Conservation (phyloP, 352 stramenopile genomes). For the Phytophthora boehmeriae region DNA sequence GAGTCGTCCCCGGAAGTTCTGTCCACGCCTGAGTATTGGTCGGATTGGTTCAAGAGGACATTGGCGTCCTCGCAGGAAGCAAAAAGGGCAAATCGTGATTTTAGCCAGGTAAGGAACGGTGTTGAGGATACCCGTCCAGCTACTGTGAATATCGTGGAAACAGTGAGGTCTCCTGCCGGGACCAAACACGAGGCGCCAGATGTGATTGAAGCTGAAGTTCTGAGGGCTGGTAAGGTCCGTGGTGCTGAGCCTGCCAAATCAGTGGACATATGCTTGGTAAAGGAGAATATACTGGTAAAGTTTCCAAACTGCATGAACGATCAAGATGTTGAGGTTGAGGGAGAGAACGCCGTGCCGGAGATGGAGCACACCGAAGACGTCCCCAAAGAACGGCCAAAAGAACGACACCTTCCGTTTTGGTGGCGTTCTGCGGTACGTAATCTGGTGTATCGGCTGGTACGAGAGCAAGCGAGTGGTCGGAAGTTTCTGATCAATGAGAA, state of each 20-base stretch:
- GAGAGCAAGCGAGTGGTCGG: too few species aligned
- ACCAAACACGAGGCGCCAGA: background rate
- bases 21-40: slow-evolving; percentile 1
- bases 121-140: background rate
- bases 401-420: too few species aligned
- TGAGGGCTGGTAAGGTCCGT: background rate
- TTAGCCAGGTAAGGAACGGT: background rate
- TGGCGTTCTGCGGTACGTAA: background rate
- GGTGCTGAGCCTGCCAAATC: background rate
- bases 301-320: too few species aligned
- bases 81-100: background rate
- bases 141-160: background rate
- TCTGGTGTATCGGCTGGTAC: background rate
- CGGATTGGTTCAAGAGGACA: background rate
- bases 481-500: too few species aligned
- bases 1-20: background rate
- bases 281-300: background rate
- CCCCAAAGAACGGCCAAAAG: too few species aligned
- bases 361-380: too few species aligned
- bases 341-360: background rate
- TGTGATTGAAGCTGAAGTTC: background rate
- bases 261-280: background rate
- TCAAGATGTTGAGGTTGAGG: background rate
- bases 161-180: too few species aligned
- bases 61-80: background rate